Evolutionary conservation across 768 basidiomycete genomes (phyloP).

Genomic region (Hericium alpestre): DNA sequence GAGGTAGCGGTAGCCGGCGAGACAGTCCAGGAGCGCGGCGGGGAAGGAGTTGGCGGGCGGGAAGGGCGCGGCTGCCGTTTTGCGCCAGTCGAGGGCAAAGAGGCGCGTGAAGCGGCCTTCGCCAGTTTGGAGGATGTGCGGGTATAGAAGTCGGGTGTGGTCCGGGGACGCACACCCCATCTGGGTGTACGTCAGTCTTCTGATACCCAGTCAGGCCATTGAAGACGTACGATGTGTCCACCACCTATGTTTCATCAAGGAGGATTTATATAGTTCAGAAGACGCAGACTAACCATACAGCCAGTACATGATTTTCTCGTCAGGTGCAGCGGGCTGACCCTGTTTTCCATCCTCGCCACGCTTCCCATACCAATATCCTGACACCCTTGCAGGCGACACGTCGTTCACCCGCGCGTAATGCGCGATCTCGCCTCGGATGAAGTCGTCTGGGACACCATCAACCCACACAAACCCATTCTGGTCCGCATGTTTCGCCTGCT

Average conservation of each 20-base stretch:
- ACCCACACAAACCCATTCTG: not conserved
- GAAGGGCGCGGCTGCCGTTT: conserved; percentile 35
- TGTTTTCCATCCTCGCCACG: not conserved
- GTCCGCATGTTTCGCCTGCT: not conserved
- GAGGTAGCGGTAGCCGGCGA: conserved; percentile 67
- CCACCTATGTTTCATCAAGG: too few species aligned
- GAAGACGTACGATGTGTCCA: too few species aligned
- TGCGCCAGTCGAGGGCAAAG: conserved; percentile 37
- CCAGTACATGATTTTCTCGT: not conserved
- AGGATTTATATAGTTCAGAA: too few species aligned
- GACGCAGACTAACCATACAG: not conserved
- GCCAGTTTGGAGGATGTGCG: not conserved
- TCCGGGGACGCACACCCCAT: not conserved
- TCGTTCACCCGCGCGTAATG: not conserved
- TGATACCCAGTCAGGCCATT: too few species aligned
- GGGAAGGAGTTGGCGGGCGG: conserved; percentile 53
- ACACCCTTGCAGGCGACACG: not conserved
- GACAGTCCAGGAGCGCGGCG: conserved; percentile 59
- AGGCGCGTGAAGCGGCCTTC: not conserved
- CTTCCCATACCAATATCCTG: not conserved
- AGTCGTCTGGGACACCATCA: not conserved
- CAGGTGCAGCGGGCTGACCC: not conserved
- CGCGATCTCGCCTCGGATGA: not conserved
- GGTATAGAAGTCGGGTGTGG: not conserved
- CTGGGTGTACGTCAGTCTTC: too few species aligned